phyloP scores from a whole-genome alignment of 208 protist species.

The Trichomonas vaginalis region DNA sequence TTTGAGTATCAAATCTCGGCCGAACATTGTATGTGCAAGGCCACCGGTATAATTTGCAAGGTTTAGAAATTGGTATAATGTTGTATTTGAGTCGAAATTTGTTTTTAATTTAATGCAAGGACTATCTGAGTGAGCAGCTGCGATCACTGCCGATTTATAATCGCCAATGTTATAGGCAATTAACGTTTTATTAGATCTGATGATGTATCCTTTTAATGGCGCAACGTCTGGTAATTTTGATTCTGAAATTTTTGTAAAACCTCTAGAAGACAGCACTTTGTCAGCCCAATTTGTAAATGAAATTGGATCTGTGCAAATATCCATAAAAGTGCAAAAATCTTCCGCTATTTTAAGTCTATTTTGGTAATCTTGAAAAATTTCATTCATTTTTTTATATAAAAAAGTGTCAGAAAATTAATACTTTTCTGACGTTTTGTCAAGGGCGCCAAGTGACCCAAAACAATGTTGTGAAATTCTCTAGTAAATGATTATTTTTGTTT shows the following conservation, averaged over 20 bases:
- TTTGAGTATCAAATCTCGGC: neutral
- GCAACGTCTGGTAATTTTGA: neutral
- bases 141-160: neutral
- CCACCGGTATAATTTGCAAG: neutral
- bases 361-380: no score
- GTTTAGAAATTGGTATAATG: no score
- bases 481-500: no score
- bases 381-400: neutral
- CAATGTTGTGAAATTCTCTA: no score
- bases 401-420: no score
- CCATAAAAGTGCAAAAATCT: neutral
- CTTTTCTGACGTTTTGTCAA: no score
- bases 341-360: no score
- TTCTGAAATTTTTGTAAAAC: neutral
- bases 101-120: neutral
- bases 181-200: neutral
- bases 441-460: no score
- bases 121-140: neutral
- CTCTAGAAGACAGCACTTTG: neutral
- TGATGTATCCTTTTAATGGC: neutral
- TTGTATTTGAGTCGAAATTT: no score
- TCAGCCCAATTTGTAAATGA: neutral
- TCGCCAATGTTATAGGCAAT: neutral
- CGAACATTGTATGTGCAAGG: neutral
- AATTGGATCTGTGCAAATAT: neutral